Evolutionary conservation across 225 moss, liverwort and hornwort genomes (phyloP), one percentile per base, ranked within the genome.

Genomic region (Bryoerythrophyllum caledonicum): DNA sequence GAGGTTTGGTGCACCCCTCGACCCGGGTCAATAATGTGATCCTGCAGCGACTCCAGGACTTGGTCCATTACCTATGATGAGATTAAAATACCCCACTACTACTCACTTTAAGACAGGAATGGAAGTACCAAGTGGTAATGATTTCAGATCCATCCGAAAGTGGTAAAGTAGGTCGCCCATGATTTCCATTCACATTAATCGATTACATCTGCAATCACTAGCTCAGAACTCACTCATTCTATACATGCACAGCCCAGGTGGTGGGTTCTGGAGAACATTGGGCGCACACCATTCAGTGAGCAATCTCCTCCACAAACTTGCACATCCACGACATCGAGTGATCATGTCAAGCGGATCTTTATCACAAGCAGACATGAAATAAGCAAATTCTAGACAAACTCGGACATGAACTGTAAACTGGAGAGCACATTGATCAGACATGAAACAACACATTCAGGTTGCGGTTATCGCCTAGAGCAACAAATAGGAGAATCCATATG

Each of bases 21-120:
- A n/a, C n/a, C n/a, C n/a, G n/a, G n/a, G n/a, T n/a, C n/a, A n/a
- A n/a, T n/a, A n/a, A n/a, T n/a, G n/a, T n/a, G n/a, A n/a, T n/a
- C n/a, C 23, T 49, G 27, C 46, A 16, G 51, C 67, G 28, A 51
- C 67, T 38, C 56, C 70, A 70, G 14, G 70, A 70, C 70, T 17
- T 3, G 9, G 56, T 56, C 70, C 37, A 34, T 23, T 21, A 15
- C 53, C 7, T 32, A 21, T 23, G 30, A 68, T 46, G 27, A 65
- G 16, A 16, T 25, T 20, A 46, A 68, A 14, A 34, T 53, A 21
- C 34, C 68, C 49, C 49, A 67, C 67, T 53, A 14, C 53, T 1
- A 1, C 16, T 53, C 7, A 20, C 53, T 21, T 34, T 15, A 23
- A 35, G 34, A 15, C 15, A 23, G 6, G 6, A 19, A 13, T 53